Base-by-base conservation (phyloP, 2,329 filamentous ascomycete species). In the Fusarium sp. region DNA sequence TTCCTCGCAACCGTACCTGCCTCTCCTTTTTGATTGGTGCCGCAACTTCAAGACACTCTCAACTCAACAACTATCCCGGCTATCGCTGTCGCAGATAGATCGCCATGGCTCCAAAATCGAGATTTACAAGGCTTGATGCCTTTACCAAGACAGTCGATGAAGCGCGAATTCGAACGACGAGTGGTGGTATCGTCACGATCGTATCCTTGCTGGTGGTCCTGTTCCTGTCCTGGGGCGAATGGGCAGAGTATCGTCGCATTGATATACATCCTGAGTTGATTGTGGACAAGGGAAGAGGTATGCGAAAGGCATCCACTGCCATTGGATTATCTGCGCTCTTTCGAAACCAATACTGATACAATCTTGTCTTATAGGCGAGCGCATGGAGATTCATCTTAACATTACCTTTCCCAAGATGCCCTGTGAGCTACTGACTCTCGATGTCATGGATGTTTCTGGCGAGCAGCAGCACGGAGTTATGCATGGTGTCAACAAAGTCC, bases 111-210 rank as follows among this genome's bases (percentile, higher is more conserved):
- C 84, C 91, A 78, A 97, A 97, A 86, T 97, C 94, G 75, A 91
- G 96, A 81, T 98, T 99, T 80, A 97, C 93, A 65, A 91, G 92
- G 88, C 93, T 99, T 71, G 96, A 99, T 83, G 96, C 96, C 87
- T 99, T 99, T 81, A 97, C 95, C 54, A 99, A 99, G 84, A 99
- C 96, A 15, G 96, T 99, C 75, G 96, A 99, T 81, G 96, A 99
- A 89, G 96, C 97, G 73, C 90, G 96, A 76, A 90, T 99, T 79
- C 92, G 97, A 77, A 99, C 96, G 32, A 98, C 95, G 9, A 97
- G 94, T 5, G 96, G 96, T 72, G 96, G 96, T 73, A 89, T 99
- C 75, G 94, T 99, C 77, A 99, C 96, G 59, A 94, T 99, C 76
- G 88, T 91, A 73, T 98, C 95, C 66, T 85, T 99, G 76, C 80